Percentiles rank a stretch among this genome's conserved stretches.
phyloP scores from a whole-genome alignment of 495 filamentous ascomycete genomes.

The Geoglossum glabrum region DNA sequence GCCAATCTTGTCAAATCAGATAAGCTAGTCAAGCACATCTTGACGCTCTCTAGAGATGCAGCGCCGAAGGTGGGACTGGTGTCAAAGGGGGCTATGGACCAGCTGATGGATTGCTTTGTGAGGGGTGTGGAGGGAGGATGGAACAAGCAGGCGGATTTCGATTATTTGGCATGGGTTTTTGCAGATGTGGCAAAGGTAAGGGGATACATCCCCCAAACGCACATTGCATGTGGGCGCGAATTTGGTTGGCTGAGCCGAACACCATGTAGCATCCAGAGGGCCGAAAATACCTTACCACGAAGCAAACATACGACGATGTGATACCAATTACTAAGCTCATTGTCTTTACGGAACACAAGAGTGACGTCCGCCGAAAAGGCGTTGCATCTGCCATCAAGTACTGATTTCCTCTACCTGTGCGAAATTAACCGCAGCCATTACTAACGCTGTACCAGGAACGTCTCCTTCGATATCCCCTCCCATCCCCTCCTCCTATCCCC shows the following conservation, averaged over 20 bases:
- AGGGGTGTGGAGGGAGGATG: slow-evolving; percentile 62
- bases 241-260: neutral
- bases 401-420: too few relatives aligned
- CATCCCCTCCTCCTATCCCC: slow-evolving; percentile 5
- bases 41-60: slow-evolving; percentile 34
- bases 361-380: slow-evolving; percentile 59
- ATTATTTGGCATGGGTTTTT: slow-evolving; percentile 85
- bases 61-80: slow-evolving; percentile 40
- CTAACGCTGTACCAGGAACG: neutral
- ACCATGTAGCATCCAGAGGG: slow-evolving; percentile 28
- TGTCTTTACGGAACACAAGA: slow-evolving; percentile 79
- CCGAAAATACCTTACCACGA: slow-evolving; percentile 52
- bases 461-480: slow-evolving; percentile 3
- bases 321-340: slow-evolving; percentile 71
- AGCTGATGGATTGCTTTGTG: slow-evolving; percentile 88
- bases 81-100: slow-evolving; percentile 57
- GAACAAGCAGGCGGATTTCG: slow-evolving; percentile 73
- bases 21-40: slow-evolving; percentile 37
- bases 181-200: slow-evolving; percentile 64
- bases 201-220: neutral
- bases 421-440: too few relatives aligned
- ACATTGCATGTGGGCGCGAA: neutral
- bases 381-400: slow-evolving; percentile 91
- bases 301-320: slow-evolving; percentile 55
- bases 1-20: slow-evolving; percentile 77